Conservation (phyloP, 768 basidiomycete species). For the Rhizopogon sp. region DNA sequence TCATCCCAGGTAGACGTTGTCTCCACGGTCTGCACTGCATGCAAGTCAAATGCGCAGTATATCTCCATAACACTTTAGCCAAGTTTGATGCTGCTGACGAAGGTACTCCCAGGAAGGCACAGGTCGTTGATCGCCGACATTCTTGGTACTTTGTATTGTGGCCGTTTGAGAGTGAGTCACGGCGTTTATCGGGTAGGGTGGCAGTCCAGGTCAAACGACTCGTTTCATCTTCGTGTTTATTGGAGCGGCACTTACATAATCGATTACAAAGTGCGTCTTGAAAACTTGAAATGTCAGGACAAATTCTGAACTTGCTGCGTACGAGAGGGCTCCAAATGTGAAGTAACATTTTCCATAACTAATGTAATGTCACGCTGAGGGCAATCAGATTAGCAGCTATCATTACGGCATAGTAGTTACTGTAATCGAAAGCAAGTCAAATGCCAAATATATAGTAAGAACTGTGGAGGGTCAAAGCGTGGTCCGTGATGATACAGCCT, state of each 20-base stretch:
- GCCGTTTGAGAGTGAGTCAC: too few species aligned
- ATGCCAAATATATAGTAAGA: not conserved
- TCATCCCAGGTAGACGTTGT: too few species aligned
- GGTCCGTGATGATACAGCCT: not conserved
- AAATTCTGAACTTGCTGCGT: too few species aligned
- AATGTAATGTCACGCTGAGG: not conserved
- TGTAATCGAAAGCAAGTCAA: not conserved
- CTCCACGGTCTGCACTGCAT: not conserved
- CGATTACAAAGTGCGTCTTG: too few species aligned
- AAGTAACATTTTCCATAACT: not conserved
- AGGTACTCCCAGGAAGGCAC: not conserved
- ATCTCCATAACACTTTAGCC: not conserved
- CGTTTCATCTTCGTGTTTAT: too few species aligned
- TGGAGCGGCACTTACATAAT: too few species aligned
- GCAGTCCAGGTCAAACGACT: not conserved
- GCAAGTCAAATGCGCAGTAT: not conserved
- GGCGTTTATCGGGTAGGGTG: not conserved
- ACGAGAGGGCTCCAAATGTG: too few species aligned
- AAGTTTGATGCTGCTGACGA: not conserved
- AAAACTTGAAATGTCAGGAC: too few species aligned
- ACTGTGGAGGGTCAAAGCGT: not conserved
- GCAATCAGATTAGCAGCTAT: not conserved
- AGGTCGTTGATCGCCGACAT: not conserved
- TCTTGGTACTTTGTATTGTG: not conserved
- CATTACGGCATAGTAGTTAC: not conserved